Evolutionary conservation across 2,329 filamentous ascomycete genomes (phyloP), one percentile per base, ranked within the genome.

Genomic region (Stachybotrys chlorohalonatus): DNA sequence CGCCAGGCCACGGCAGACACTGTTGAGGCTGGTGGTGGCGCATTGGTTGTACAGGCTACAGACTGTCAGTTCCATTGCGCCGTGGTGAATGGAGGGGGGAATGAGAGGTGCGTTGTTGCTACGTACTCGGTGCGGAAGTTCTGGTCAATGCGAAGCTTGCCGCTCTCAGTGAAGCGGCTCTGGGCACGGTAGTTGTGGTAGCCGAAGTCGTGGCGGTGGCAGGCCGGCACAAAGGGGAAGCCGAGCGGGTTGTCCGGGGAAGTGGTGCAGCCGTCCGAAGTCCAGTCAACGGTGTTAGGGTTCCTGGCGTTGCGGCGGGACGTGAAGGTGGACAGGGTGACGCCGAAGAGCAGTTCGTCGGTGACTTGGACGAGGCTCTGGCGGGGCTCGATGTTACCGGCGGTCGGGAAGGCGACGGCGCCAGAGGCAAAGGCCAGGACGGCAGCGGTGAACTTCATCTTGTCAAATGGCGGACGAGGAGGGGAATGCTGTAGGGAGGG

Each of bases 201-300:
- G 1, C 78, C 79, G 63, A 83, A 83, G 60, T 83, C 80, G 56
- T 83, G 80, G 7, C 80, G 76, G 56, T 77, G 65, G 68, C 78
- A 81, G 11, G 70, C 73, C 0, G 69, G 71, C 3, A 65, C 30
- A 46, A 76, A 78, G 11, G 72, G 66, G 60, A 74, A 78, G 2
- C 70, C 69, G 32, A 72, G 68, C 0, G 74, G 74, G 58, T 75
- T 75, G 52, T 76, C 70, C 1, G 73, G 73, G 1, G 73, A 71
- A 0, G 58, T 61, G 5, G 70, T 71, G 68, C 74, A 77, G 49
- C 69, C 71, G 52, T 77, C 73, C 1, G 73, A 73, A 5, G 59
- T 56, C 74, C 73, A 77, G 63, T 71, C 63, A 0, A 76, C 62
- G 1, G 52, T 65, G 0, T 71, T 31, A 1, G 78, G 78, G 49